Percentiles rank a stretch among this genome's conserved stretches.
Evolutionary conservation across 73 alveolate species (phyloP).

Genomic region (Stentor roeselii): DNA sequence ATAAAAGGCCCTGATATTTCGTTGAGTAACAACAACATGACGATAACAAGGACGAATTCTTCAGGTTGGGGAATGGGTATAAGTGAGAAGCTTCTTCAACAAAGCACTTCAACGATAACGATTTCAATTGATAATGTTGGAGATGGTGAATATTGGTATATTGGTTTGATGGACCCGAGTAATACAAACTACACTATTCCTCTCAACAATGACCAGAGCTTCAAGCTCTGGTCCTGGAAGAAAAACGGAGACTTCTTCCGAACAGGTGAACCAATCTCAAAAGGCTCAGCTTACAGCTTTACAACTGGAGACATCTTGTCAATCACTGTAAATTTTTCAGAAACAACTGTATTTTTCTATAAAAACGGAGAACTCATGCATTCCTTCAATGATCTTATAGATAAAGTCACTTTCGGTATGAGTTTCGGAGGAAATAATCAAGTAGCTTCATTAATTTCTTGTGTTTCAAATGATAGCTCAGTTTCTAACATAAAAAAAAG

Average conservation of each 20-base stretch:
- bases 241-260: neutral
- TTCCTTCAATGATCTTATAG: conserved; percentile 3
- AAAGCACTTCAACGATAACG: neutral
- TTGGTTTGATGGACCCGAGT: neutral
- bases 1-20: conserved; percentile 28
- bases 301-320: neutral
- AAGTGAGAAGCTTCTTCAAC: neutral
- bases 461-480: neutral
- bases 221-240: conserved; percentile 21
- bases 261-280: neutral
- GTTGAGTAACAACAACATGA: conserved; percentile 14
- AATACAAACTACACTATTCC: neutral
- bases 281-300: neutral
- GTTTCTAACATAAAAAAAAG: neutral
- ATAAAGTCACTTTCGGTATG: neutral
- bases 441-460: neutral
- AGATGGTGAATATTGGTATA: neutral
- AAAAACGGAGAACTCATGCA: conserved; percentile 14
- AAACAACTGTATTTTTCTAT: neutral
- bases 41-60: conserved; percentile 27
- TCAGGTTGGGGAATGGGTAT: conserved; percentile 28
- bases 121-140: neutral
- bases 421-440: conserved; percentile 7
- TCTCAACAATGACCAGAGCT: neutral
- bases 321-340: neutral